Base-by-base conservation (phyloP, 345 rosid genomes). In the Gossypium ekmanianum region DNA sequence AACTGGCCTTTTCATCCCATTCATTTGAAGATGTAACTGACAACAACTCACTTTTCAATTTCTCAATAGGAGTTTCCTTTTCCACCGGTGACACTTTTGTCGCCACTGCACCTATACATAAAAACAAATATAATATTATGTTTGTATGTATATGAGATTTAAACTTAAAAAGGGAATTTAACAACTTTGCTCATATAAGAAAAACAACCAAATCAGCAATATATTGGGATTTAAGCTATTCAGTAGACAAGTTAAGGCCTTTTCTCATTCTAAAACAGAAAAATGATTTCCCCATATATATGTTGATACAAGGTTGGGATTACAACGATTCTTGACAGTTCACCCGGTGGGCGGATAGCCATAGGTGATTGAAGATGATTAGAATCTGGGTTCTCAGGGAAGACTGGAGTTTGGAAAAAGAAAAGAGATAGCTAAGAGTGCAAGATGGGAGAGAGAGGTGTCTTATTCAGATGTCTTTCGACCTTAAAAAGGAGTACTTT, bases 21-120 rank as follows among this genome's bases (percentile, higher is more conserved):
- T 84, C 85, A 75, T 82, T 84, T 5, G 83, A 71, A 68, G 92
- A 81, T 1, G 79, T 56, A 61, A 73, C 83, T 12, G 91, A 82
- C 71, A 82, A 22, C 70, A 84, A 76, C 50, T 83, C 90, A 34
- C 83, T 83, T 74, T 85, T 85, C 84, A 79, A 78, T 67, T 87
- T 83, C 74, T 84, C 80, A 14, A 80, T 34, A 79, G 91, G 75
- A 57, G 82, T 74, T 58, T 86, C 85, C 20, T 59, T 59, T 26
- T 4, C 64, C 64, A 59, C 64, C 5, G 64, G 34, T 22, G 62
- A 57, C 62, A 57, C 62, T 57, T 57, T 57, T 20, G 62, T 22
- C 11, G 62, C 62, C 62, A 22, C 62, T 57, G 62, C 62, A 57
- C 62, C 62, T 57, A 11, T 57, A 27, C 29, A 57, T 57, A 3